phyloP scores from a whole-genome alignment of 2,329 filamentous ascomycete genomes.

The Botryosphaeria dothidea region DNA sequence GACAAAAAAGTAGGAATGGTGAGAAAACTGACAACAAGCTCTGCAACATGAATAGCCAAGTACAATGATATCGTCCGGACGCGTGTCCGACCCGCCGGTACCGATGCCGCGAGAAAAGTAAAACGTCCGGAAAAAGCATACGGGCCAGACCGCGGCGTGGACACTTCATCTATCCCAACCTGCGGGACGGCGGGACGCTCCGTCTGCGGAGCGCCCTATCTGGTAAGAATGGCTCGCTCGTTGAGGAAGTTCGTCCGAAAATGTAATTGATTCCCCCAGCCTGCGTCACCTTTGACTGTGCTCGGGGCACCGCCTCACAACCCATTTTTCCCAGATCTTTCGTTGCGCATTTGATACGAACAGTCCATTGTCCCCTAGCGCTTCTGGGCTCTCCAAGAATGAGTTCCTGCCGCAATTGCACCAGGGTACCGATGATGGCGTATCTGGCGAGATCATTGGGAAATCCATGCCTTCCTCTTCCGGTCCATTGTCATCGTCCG shows the following conservation, averaged over 20 bases:
- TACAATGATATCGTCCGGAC: background rate
- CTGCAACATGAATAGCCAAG: background rate
- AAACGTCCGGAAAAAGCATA: background rate
- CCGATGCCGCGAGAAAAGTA: background rate
- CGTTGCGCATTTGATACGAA: conserved; percentile 51
- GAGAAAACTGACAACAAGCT: background rate
- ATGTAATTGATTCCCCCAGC: background rate
- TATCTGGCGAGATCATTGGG: conserved; percentile 46
- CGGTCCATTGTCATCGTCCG: conserved; percentile 32
- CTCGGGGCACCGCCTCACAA: conserved; percentile 49
- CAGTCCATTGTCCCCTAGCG: conserved; percentile 51
- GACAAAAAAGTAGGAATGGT: background rate
- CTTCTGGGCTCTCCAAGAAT: conserved; percentile 44
- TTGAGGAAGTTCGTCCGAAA: conserved; percentile 14
- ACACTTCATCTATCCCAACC: conserved; percentile 7
- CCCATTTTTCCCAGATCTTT: conserved; percentile 59
- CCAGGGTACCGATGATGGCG: conserved; percentile 48
- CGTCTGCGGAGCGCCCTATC: conserved; percentile 2
- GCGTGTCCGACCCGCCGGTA: background rate
- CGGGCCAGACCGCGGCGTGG: background rate
- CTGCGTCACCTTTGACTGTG: conserved; percentile 36
- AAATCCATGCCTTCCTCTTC: conserved; percentile 45
- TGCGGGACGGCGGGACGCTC: conserved; percentile 11
- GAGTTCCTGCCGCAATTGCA: conserved; percentile 43
- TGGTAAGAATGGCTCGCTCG: background rate